Base-by-base conservation (phyloP, 768 basidiomycete species). In the Kockovaella imperatae region DNA sequence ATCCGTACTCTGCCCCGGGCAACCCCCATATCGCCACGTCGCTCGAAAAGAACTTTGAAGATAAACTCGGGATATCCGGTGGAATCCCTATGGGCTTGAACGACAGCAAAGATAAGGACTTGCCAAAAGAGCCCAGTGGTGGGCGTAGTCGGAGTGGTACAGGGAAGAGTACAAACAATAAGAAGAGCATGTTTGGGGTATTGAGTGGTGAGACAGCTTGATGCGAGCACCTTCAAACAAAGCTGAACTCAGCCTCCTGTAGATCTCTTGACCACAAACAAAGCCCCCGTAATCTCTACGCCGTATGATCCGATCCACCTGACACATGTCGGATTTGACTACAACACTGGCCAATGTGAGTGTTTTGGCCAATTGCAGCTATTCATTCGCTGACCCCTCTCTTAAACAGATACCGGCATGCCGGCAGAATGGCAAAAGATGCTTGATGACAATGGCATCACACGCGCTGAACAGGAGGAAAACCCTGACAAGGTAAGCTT, bases 351-450 rank as follows among this genome's bases (percentile, higher is more conserved):
- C 50, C 93, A 99, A 74, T 97, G 73, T 72, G 10, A 24, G 2
- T 21, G 25, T 11, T 18, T 20, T 18, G 23, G 6, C 17, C 14
- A 8, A 8, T 7, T 24, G n/a, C 25, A 32, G n/a, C 13, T 10
- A 40, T 29, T 17, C 11, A 24, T 2, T 26, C 14, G 21, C 26
- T 20, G n/a, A 25, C 15, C 5, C 10, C 20, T 21, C 49, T 58
- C 18, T 43, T 15, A 30, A 17, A 6, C 45, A 72, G 71, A 71
- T 56, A 73, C 72, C 31, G 95, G 95, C 2, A 77, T 99, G 26
- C 95, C 95, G 2, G 93, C 93, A 72, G 93, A 97, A 75, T 99
- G 95, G 95, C 95, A 99, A 67, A 88, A 96, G 70, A 78, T 96
- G 4, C 73, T 99, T 40, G 68, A 73, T 72, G 90, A 96, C 70